Evolutionary conservation across 805 yeast genomes (phyloP).

Genomic region (Hanseniaspora taiwanica): DNA sequence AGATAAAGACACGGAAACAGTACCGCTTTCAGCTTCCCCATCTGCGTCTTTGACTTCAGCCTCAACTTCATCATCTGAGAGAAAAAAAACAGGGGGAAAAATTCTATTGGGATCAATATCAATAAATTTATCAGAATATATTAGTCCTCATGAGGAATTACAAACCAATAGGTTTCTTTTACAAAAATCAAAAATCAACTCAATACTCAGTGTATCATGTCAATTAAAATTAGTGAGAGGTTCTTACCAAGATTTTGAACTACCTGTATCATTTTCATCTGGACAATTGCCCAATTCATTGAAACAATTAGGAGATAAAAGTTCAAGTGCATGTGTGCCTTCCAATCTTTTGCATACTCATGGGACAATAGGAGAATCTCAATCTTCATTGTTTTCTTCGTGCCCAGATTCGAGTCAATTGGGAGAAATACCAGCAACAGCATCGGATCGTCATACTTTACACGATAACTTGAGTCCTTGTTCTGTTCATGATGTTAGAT

Average conservation of each 20-base stretch:
- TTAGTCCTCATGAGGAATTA: slow-evolving; percentile 34
- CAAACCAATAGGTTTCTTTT: slow-evolving; percentile 52
- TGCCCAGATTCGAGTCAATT: no score
- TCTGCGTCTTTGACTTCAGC: slow-evolving; percentile 7
- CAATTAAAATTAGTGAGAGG: slow-evolving; percentile 32
- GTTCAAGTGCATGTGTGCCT: not conserved
- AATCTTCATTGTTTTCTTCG: no score
- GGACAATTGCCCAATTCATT: slow-evolving; percentile 15
- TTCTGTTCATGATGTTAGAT: slow-evolving; percentile 30
- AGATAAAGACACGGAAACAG: not conserved
- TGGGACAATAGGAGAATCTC: no score
- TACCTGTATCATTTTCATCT: slow-evolving; percentile 9
- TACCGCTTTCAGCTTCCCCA: slow-evolving; percentile 1
- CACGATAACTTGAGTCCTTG: not conserved
- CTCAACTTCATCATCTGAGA: not conserved
- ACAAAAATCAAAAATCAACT: slow-evolving; percentile 69
- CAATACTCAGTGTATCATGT: slow-evolving; percentile 55
- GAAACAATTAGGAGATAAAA: not conserved
- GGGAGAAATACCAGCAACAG: no score
- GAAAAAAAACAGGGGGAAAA: slow-evolving; percentile 23
- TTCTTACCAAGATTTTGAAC: slow-evolving; percentile 18
- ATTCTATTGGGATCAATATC: slow-evolving; percentile 51
- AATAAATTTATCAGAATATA: slow-evolving; percentile 62
- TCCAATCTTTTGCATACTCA: no score
- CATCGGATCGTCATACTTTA: no score